Evolutionary conservation across 2,329 filamentous ascomycete species (phyloP).

Genomic region (Talaromyces sp.): DNA sequence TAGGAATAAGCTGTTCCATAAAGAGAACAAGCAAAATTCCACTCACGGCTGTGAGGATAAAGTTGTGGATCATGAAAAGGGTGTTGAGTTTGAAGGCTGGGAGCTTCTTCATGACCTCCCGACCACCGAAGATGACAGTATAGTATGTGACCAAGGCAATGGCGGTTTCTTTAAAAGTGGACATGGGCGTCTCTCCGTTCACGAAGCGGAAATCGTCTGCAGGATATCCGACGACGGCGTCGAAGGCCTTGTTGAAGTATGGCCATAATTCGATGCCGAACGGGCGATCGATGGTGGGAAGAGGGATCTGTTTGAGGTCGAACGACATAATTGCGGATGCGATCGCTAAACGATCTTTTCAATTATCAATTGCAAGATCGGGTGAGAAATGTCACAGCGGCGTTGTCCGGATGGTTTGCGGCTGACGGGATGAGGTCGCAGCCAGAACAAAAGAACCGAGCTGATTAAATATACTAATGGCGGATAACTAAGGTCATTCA

Average conservation of each 20-base stretch:
- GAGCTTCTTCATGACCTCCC: constrained; percentile 86
- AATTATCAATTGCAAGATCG: not conserved
- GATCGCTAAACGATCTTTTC: not conserved
- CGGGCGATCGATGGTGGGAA: constrained; percentile 83
- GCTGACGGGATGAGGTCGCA: constrained; percentile 5
- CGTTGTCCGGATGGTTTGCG: constrained; percentile 5
- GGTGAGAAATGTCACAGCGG: not conserved
- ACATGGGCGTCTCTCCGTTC: constrained; percentile 80
- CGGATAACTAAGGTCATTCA: not conserved
- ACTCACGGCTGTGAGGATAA: constrained; percentile 85
- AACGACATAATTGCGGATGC: constrained; percentile 45
- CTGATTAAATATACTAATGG: constrained; percentile 7
- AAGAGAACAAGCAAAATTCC: constrained; percentile 78
- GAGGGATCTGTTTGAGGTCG: constrained; percentile 53
- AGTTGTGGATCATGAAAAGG: constrained; percentile 95
- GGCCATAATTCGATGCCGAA: constrained; percentile 93
- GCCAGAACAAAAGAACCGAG: not conserved
- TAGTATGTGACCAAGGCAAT: constrained; percentile 88
- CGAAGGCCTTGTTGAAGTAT: constrained; percentile 85
- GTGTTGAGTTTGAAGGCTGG: constrained; percentile 82
- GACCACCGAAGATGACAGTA: constrained; percentile 85
- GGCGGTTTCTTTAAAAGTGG: constrained; percentile 78
- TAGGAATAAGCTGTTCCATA: constrained; percentile 85
- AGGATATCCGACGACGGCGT: constrained; percentile 73
- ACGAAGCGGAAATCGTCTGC: constrained; percentile 83